These are phyloP conservation scores for Gossypioides kirkii DNA, from an alignment of 345 rosid genomes.

Conservation along the genomic window DNA sequence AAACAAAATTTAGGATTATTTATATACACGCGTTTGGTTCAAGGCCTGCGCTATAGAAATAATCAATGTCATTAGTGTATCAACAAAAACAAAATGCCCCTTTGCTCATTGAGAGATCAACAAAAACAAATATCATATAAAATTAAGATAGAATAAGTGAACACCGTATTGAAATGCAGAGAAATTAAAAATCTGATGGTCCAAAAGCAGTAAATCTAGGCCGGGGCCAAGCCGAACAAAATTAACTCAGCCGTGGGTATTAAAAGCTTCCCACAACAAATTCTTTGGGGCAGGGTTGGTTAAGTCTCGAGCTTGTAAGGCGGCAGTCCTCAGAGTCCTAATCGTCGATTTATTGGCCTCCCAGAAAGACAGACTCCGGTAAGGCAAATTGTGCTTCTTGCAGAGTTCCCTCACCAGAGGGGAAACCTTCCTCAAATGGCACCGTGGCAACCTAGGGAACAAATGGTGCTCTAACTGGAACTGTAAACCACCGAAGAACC, in stretches of 20 bases:
- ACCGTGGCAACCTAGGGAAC: constrained; percentile 84
- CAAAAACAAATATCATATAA: too few relatives aligned
- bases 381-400: constrained; percentile 88
- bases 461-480: constrained; percentile 95
- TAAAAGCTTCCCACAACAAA: constrained; percentile 84
- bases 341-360: constrained; percentile 76
- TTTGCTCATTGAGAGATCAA: too few relatives aligned
- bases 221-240: background rate
- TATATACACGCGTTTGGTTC: background rate
- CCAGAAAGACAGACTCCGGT: constrained; percentile 68
- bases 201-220: background rate
- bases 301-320: constrained; percentile 67
- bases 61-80: background rate
- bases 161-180: too few relatives aligned
- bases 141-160: too few relatives aligned
- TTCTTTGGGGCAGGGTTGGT: constrained; percentile 61
- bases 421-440: constrained; percentile 63
- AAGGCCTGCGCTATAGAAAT: background rate
- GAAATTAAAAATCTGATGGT: too few relatives aligned
- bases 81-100: background rate
- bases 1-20: background rate
- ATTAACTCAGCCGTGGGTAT: constrained; percentile 62
- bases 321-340: constrained; percentile 61
- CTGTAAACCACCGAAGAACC: constrained; percentile 86
- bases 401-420: constrained; percentile 73